phyloP scores from a whole-genome alignment of 2,329 filamentous ascomycete genomes.

The Rhexocercosporidium sp. region DNA sequence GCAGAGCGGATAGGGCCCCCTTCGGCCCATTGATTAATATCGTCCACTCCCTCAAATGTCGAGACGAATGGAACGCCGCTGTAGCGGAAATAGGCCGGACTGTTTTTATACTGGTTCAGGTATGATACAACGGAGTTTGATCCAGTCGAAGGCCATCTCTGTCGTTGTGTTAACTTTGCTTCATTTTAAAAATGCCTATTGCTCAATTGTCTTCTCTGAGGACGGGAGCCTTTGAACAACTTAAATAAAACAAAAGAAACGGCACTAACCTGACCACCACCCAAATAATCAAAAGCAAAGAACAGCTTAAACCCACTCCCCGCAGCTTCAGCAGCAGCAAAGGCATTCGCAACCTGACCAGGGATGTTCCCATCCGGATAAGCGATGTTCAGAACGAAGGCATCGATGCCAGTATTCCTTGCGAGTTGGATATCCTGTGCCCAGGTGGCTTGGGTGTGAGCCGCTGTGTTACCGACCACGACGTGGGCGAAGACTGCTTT shows the following conservation, averaged over 20 bases:
- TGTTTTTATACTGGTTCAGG: slow-evolving; percentile 42
- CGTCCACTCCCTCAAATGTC: slow-evolving; percentile 55
- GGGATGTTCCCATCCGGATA: slow-evolving; percentile 42
- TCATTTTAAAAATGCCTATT: neutral
- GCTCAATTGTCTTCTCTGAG: neutral
- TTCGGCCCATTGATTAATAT: slow-evolving; percentile 49
- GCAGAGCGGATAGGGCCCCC: slow-evolving; percentile 45
- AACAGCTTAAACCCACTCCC: slow-evolving; percentile 41
- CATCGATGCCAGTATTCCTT: slow-evolving; percentile 45
- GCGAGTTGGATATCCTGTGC: slow-evolving; percentile 42
- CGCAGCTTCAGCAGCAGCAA: slow-evolving; percentile 40
- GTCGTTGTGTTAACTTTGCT: neutral
- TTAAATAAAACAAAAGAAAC: neutral
- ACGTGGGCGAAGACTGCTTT: slow-evolving; percentile 42
- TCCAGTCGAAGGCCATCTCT: slow-evolving; percentile 36
- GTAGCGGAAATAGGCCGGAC: slow-evolving; percentile 46
- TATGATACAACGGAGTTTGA: slow-evolving; percentile 35
- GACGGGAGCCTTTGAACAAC: neutral
- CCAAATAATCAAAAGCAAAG: slow-evolving; percentile 43
- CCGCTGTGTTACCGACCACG: slow-evolving; percentile 42
- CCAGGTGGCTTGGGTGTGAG: slow-evolving; percentile 42
- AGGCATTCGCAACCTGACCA: slow-evolving; percentile 43
- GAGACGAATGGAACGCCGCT: slow-evolving; percentile 52
- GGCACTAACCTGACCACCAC: slow-evolving; percentile 27
- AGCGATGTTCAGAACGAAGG: slow-evolving; percentile 45